phyloP scores from a whole-genome alignment of 257 asterid species.

The Ehretia macrophylla region DNA sequence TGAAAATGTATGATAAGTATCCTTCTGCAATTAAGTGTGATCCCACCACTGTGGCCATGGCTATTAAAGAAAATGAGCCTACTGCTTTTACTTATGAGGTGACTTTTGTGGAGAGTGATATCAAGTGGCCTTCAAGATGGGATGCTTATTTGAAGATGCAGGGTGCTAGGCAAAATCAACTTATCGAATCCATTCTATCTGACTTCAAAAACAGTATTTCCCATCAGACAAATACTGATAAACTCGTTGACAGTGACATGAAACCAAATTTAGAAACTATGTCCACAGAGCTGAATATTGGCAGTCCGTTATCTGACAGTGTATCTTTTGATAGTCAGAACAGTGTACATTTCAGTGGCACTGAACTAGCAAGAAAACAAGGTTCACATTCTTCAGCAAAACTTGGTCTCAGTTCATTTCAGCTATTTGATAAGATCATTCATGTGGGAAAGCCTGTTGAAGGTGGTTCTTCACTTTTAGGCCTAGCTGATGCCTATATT shows the following conservation, averaged over 20 bases:
- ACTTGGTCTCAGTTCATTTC: slow-evolving; percentile 24
- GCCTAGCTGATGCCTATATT: too few species aligned
- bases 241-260: slow-evolving; percentile 6
- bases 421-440: slow-evolving; percentile 49
- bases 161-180: slow-evolving; percentile 56
- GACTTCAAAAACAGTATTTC: slow-evolving; percentile 3
- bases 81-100: too few species aligned
- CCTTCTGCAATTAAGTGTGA: too few species aligned
- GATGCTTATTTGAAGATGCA: too few species aligned
- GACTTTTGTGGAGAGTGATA: too few species aligned
- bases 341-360: slow-evolving; percentile 24
- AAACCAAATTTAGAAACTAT: slow-evolving; percentile 9
- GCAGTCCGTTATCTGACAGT: slow-evolving; percentile 25
- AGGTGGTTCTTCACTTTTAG: too few species aligned
- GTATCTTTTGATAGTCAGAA: slow-evolving; percentile 28
- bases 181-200: slow-evolving; percentile 14
- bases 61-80: too few species aligned
- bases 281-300: slow-evolving; percentile 35
- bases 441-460: slow-evolving; percentile 11
- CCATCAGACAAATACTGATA: slow-evolving; percentile 11
- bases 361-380: slow-evolving; percentile 15
- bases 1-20: too few species aligned
- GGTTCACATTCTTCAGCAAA: slow-evolving; percentile 13
- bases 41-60: too few species aligned
- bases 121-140: too few species aligned